phyloP scores from a whole-genome alignment of 2,329 filamentous ascomycete genomes.

The Colletotrichum sublineola region DNA sequence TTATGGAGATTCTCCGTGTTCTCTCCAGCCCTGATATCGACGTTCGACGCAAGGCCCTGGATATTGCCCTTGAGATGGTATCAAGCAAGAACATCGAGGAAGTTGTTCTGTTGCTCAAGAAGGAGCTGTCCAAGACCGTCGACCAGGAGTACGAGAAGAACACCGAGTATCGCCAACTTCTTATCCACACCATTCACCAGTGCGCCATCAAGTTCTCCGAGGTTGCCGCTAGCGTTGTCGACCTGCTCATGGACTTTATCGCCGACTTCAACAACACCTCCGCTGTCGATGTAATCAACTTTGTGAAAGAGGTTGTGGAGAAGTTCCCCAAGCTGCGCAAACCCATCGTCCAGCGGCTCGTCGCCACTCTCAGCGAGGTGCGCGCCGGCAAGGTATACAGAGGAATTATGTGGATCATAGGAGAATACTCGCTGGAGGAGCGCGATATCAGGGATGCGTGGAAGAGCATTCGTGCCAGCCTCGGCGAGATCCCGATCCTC shows the following conservation, averaged over 20 bases:
- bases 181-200: conserved; percentile 97
- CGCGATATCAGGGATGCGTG: conserved; percentile 96
- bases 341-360: conserved; percentile 88
- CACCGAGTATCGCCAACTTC: conserved; percentile 90
- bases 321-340: conserved; percentile 93
- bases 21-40: conserved; percentile 96
- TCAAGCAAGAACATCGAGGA: conserved; percentile 99
- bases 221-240: conserved; percentile 95
- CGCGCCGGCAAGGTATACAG: conserved; percentile 97
- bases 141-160: conserved; percentile 99
- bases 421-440: conserved; percentile 95
- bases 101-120: conserved; percentile 95
- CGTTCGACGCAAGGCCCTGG: conserved; percentile 90
- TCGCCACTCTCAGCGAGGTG: conserved; percentile 92
- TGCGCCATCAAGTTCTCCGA: conserved; percentile 99
- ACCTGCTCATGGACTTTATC: conserved; percentile 98
- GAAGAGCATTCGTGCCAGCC: conserved; percentile 92
- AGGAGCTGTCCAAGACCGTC: conserved; percentile 96
- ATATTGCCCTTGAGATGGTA: conserved; percentile 95
- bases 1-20: conserved; percentile 97
- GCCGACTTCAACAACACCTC: conserved; percentile 98
- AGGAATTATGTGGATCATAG: conserved; percentile 96
- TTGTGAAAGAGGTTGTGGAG: conserved; percentile 98
- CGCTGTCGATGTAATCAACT: conserved; percentile 96
- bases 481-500: conserved; percentile 97